A percentile compares a stretch with the other conserved stretches of the same genome.
phyloP scores from a whole-genome alignment of 257 asterid genomes.

The Primulina huaijiensis region DNA sequence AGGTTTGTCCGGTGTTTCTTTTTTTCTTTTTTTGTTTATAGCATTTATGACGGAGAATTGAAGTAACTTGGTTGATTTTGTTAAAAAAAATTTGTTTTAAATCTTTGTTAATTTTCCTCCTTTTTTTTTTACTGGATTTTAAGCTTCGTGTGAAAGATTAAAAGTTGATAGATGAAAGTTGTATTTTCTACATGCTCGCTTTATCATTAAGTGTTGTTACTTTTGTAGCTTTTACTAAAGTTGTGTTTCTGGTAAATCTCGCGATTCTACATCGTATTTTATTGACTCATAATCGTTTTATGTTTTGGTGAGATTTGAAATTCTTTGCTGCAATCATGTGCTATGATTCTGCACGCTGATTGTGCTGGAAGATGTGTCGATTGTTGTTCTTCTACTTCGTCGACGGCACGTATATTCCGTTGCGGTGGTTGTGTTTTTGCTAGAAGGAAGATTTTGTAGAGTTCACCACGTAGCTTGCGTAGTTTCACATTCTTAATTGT shows the following conservation, averaged over 20 bases:
- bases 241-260: constrained; percentile 18
- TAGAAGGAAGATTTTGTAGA: not conserved
- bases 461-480: not conserved
- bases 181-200: constrained; percentile 3
- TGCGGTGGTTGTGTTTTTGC: constrained; percentile 15
- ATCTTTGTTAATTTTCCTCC: constrained; percentile 9
- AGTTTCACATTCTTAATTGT: not conserved
- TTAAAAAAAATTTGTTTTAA: no score
- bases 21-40: not conserved
- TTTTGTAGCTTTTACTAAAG: not conserved
- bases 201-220: no score
- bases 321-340: constrained; percentile 22
- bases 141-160: constrained; percentile 20
- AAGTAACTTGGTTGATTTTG: constrained; percentile 20
- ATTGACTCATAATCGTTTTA: constrained; percentile 9
- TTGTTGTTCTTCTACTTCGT: constrained; percentile 9
- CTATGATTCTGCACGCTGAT: constrained; percentile 13
- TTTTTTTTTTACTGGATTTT: constrained; percentile 19
- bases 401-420: not conserved
- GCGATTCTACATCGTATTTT: constrained; percentile 9
- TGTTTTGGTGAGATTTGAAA: constrained; percentile 13
- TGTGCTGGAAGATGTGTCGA: not conserved
- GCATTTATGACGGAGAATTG: constrained; percentile 8
- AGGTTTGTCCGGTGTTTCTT: not conserved
- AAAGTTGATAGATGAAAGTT: constrained; percentile 10